These are phyloP conservation scores for Jatropha curcas DNA, from an alignment of 345 rosid species.

Conservation along the genomic window DNA sequence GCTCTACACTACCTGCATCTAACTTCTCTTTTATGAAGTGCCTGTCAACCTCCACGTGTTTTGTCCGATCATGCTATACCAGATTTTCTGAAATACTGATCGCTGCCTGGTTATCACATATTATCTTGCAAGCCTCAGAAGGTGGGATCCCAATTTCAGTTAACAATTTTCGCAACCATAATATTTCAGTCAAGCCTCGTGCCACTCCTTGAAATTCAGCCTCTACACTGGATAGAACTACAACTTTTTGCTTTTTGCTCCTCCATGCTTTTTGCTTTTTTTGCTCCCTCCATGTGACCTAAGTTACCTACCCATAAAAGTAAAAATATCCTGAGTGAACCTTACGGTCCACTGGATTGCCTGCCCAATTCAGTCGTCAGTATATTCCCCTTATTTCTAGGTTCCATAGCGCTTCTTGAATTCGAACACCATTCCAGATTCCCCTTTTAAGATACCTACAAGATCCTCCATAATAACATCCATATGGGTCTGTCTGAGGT, in stretches of 20 bases:
- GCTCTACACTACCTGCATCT: not conserved
- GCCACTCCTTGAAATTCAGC: not conserved
- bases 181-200: not conserved
- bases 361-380: not conserved
- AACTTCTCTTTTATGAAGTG: not conserved
- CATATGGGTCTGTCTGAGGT: not conserved
- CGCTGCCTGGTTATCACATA: not conserved
- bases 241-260: not conserved
- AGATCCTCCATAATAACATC: not conserved
- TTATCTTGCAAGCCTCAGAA: not conserved
- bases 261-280: not conserved
- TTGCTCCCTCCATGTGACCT: not conserved
- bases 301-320: not conserved
- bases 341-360: no score
- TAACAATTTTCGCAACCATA: not conserved
- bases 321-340: no score
- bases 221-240: not conserved
- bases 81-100: not conserved
- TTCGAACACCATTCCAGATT: no score
- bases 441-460: not conserved
- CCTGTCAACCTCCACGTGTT: not conserved
- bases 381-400: not conserved
- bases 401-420: not conserved
- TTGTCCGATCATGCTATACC: not conserved
- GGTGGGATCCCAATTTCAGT: not conserved